Percentiles rank a stretch among this genome's conserved stretches.
Conservation (phyloP, 352 stramenopile species). For the Globisporangium alternatum region DNA sequence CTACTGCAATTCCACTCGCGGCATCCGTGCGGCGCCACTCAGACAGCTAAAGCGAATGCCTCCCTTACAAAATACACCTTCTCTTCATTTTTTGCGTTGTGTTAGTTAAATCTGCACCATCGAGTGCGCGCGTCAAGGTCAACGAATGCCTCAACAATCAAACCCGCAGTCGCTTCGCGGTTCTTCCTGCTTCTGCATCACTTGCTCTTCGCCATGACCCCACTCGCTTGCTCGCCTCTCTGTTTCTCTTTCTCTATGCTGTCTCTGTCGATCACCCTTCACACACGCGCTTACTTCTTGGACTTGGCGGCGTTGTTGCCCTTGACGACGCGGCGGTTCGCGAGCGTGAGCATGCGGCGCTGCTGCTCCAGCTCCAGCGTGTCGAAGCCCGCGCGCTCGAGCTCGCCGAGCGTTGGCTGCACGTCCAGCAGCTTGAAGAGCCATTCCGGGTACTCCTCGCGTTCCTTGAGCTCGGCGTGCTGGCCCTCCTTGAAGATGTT, state of each 20-base stretch:
- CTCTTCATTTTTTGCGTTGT: slow-evolving; percentile 9
- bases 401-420: slow-evolving; percentile 69
- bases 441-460: slow-evolving; percentile 79
- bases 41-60: background rate
- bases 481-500: slow-evolving; percentile 86
- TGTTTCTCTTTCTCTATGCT: slow-evolving; percentile 5
- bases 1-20: background rate
- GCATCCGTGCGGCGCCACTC: background rate
- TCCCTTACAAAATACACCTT: slow-evolving; percentile 9
- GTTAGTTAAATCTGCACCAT: background rate
- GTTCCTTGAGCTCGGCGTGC: slow-evolving; percentile 81
- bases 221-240: background rate
- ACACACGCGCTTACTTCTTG: slow-evolving; percentile 74
- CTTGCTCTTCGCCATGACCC: background rate
- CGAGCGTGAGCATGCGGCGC: slow-evolving; percentile 72
- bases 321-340: slow-evolving; percentile 73
- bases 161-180: no score
- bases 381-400: slow-evolving; percentile 80
- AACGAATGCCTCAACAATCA: background rate
- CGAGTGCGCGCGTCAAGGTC: background rate
- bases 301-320: slow-evolving; percentile 75
- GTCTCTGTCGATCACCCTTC: slow-evolving; percentile 1
- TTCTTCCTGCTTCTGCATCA: background rate
- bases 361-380: slow-evolving; percentile 75
- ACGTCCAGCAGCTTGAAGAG: slow-evolving; percentile 78